Conservation (phyloP, 2,329 filamentous ascomycete species). For the Phialemoniopsis sp. region DNA sequence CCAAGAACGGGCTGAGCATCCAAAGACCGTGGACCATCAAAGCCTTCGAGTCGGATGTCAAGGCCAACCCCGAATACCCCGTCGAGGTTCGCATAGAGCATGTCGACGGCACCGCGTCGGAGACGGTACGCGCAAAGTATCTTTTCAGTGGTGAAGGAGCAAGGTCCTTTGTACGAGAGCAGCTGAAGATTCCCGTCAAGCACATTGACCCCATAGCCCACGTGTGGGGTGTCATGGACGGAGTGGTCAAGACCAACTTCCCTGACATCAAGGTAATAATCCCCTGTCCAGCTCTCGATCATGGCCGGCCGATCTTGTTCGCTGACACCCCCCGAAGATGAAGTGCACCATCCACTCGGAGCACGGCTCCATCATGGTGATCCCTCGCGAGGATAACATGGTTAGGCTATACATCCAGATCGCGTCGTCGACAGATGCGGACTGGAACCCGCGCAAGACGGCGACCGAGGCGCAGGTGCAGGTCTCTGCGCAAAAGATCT, state of each 20-base stretch:
- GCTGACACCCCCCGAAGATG: slow-evolving; percentile 52
- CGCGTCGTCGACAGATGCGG: slow-evolving; percentile 54
- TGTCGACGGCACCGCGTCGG: slow-evolving; percentile 64
- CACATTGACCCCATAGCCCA: slow-evolving; percentile 66
- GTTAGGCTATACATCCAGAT: slow-evolving; percentile 69
- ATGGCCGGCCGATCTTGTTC: background rate
- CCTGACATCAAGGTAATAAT: slow-evolving; percentile 65
- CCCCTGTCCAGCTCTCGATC: background rate
- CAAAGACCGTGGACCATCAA: slow-evolving; percentile 63
- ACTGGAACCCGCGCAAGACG: slow-evolving; percentile 59
- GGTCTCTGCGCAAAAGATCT: slow-evolving; percentile 58
- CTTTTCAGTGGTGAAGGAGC: slow-evolving; percentile 70
- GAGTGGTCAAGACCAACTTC: slow-evolving; percentile 68
- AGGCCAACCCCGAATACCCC: slow-evolving; percentile 61
- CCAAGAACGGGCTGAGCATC: slow-evolving; percentile 55
- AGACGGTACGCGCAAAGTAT: slow-evolving; percentile 67
- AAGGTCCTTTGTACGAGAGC: slow-evolving; percentile 59
- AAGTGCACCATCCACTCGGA: slow-evolving; percentile 74
- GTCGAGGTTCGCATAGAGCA: slow-evolving; percentile 76
- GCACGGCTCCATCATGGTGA: slow-evolving; percentile 74
- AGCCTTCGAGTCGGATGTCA: slow-evolving; percentile 55
- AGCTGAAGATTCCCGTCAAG: slow-evolving; percentile 66
- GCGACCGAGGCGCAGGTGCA: slow-evolving; percentile 63
- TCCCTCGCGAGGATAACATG: slow-evolving; percentile 66
- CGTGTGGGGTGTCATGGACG: slow-evolving; percentile 75